These are phyloP conservation scores for Heterobasidion occidentale DNA, from an alignment of 1,284 basidiomycete genomes.

Conservation along the genomic window DNA sequence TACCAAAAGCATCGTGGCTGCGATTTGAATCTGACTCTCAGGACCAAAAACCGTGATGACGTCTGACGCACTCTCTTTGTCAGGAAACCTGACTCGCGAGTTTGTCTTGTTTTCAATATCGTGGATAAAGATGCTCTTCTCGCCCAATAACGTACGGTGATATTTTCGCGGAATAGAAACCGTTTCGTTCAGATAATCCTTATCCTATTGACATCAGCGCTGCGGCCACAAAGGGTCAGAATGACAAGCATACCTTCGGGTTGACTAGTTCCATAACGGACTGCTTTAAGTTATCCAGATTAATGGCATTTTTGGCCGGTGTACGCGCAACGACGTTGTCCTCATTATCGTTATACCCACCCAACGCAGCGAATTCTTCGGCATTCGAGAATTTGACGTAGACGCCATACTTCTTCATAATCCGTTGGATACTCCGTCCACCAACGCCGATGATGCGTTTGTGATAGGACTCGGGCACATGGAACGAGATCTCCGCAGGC, in stretches of 20 bases:
- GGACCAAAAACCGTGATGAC: conserved; percentile 92
- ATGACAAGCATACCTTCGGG: conserved; percentile 63
- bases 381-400: conserved; percentile 99
- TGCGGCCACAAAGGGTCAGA: not conserved
- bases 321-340: conserved; percentile 98
- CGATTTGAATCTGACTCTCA: conserved; percentile 94
- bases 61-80: conserved; percentile 91
- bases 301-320: conserved; percentile 95
- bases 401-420: conserved; percentile 99
- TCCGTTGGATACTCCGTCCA: conserved; percentile 96
- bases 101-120: conserved; percentile 98
- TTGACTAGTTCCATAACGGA: conserved; percentile 97
- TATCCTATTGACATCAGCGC: conserved; percentile 53
- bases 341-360: conserved; percentile 95
- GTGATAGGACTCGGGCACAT: conserved; percentile 97
- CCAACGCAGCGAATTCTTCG: conserved; percentile 92
- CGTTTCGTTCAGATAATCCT: conserved; percentile 93
- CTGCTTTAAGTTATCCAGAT: conserved; percentile 92
- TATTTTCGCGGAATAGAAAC: conserved; percentile 91
- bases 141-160: conserved; percentile 90
- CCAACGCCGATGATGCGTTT: conserved; percentile 99
- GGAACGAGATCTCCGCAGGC: conserved; percentile 98
- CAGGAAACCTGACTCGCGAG: conserved; percentile 90
- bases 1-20: conserved; percentile 91
- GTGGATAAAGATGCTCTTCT: conserved; percentile 95